Base-by-base conservation (phyloP, 2,329 filamentous ascomycete species). In the Trichoderma brevicompactum region DNA sequence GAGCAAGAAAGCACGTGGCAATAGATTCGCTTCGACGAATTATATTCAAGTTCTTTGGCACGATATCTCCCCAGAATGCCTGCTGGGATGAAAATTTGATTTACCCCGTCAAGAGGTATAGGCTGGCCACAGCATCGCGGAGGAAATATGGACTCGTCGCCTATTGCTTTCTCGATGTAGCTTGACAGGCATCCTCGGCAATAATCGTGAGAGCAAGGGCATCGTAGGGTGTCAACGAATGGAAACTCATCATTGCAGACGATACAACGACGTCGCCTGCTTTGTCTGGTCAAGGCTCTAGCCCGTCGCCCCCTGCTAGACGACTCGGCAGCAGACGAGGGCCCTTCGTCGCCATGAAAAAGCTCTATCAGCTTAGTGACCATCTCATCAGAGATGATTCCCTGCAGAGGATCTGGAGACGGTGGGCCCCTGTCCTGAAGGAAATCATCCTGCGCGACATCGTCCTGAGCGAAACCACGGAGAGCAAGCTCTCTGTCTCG, bases 111-210 rank as follows among this genome's bases (percentile, higher is more conserved):
- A 2, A 82, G 46, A 0, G 78, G 71, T 2, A 88, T 81, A 0
- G 70, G 66, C 40, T 79, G 67, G 0, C 71, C 60, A 68, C 85
- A 87, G 71, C 85, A 88, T 5, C 78, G 74, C 0, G 84, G 83
- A 0, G 85, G 86, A 59, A 85, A 88, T 0, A 84, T 68, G 0
- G 77, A 75, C 54, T 87, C 81, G 65, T 85, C 80, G 0, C 62
- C 72, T 17, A 85, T 74, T 0, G 82, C 76, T 0, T 70, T 59
- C 0, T 68, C 13, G 68, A 87, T 81, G 0, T 84, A 76, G 0
- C 66, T 56, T 0, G 69, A 68, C 0, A 88, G 68, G 68, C 86
- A 88, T 1, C 64, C 67, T 0, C 70, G 72, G 68, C 85, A 89
- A 70, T 87, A 88, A 1, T 79, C 72, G 66, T 88, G 83, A 0